phyloP scores from a whole-genome alignment of 108 stramenopile species.

The Cafeteria roenbergensis region DNA sequence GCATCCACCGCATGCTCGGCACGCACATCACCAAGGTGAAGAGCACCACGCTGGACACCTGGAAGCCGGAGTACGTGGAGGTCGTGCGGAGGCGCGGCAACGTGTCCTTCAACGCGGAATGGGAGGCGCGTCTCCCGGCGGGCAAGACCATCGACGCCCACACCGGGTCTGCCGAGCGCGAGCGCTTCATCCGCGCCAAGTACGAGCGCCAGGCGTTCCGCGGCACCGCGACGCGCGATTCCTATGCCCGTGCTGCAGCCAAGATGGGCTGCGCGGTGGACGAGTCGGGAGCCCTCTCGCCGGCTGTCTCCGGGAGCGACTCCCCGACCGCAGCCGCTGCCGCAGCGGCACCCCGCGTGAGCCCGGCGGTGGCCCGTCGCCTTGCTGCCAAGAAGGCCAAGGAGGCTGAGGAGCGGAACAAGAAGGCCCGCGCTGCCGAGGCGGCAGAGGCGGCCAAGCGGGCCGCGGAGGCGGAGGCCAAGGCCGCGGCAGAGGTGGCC shows the following conservation, averaged over 20 bases:
- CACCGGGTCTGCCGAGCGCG: not conserved
- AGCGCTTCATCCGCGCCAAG: not conserved
- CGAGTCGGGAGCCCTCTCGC: not conserved
- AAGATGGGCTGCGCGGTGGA: not conserved
- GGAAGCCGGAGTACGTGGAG: conserved; percentile 16
- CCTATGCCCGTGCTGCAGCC: not conserved
- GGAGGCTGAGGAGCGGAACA: not conserved
- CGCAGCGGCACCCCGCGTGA: not conserved
- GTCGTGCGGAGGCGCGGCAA: conserved; percentile 16
- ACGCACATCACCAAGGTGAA: conserved; percentile 42
- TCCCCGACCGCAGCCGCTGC: not conserved
- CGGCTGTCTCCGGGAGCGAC: not conserved
- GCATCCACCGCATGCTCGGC: conserved; percentile 40
- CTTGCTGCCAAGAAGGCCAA: not conserved
- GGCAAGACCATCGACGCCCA: not conserved
- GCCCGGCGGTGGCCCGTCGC: not conserved
- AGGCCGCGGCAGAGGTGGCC: no score
- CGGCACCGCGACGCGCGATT: not conserved
- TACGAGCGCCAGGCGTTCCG: not conserved
- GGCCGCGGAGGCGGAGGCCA: no score
- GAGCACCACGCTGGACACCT: conserved; percentile 29
- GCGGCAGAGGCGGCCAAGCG: no score
- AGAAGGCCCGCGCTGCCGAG: no score
- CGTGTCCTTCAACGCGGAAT: not conserved
- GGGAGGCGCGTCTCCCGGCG: conserved; percentile 9